phyloP scores from a whole-genome alignment of 306 rosid species.

The Rosa multiflora region DNA sequence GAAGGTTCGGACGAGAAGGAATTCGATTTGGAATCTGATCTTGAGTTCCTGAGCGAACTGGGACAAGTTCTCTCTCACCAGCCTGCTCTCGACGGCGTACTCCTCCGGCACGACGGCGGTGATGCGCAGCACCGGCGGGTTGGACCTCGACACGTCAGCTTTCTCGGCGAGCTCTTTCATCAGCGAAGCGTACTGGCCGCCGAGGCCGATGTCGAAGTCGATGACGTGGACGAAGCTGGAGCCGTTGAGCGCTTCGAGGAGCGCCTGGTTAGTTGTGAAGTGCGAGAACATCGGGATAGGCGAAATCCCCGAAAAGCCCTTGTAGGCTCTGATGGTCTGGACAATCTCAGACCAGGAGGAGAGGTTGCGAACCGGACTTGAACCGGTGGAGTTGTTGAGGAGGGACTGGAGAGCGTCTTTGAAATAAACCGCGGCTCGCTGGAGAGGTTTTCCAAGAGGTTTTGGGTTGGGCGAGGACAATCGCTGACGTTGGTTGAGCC shows the following conservation, averaged over 20 bases:
- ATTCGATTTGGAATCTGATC: slow-evolving; percentile 63
- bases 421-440: slow-evolving; percentile 68
- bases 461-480: slow-evolving; percentile 25
- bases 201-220: slow-evolving; percentile 86
- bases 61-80: slow-evolving; percentile 55
- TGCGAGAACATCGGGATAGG: slow-evolving; percentile 85
- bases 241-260: slow-evolving; percentile 62
- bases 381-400: slow-evolving; percentile 51
- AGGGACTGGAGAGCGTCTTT: slow-evolving; percentile 76
- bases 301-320: slow-evolving; percentile 64
- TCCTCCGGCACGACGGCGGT: slow-evolving; percentile 74
- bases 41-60: slow-evolving; percentile 79
- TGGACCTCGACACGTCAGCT: slow-evolving; percentile 33
- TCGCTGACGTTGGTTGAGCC: slow-evolving; percentile 66
- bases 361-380: slow-evolving; percentile 30
- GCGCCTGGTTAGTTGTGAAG: slow-evolving; percentile 85
- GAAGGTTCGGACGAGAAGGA: slow-evolving; percentile 48
- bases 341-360: slow-evolving; percentile 73
- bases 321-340: slow-evolving; percentile 59
- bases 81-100: slow-evolving; percentile 53
- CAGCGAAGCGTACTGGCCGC: slow-evolving; percentile 80
- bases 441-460: slow-evolving; percentile 52
- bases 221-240: slow-evolving; percentile 62
- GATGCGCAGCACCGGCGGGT: slow-evolving; percentile 52
- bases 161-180: slow-evolving; percentile 78